Base-by-base conservation (phyloP, 164 flowering plant species). In the Stephania yunnanensis region DNA sequence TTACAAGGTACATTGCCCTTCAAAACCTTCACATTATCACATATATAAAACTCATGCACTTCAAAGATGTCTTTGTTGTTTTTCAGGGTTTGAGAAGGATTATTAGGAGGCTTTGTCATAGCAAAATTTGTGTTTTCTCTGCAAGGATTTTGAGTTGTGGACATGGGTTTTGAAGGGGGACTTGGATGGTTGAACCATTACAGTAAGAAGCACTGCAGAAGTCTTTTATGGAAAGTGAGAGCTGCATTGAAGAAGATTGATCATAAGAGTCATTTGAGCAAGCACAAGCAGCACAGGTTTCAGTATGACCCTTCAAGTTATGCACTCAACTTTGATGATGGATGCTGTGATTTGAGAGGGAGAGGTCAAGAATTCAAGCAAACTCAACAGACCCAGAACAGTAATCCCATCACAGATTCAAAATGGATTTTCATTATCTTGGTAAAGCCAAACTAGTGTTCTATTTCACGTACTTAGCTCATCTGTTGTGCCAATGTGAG, bases 281-380 rank as follows among this genome's bases (percentile, higher is more conserved):
- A 80, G 71, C 70, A 77, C 58, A 83, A 79, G 75, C 46, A 81
- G 75, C 46, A 81, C 53, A 89, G 75, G 65, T 90, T 90, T 79
- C 91, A 87, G 72, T 91, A 93, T 77, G 96, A 93, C 83, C 94
- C 97, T 75, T 86, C 85, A 2, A 92, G 97, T 70, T 92, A 92
- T 78, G 91, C 97, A 25, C 86, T 91, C 10, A 90, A 93, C 70
- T 91, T 93, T 75, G 98, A 93, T 71, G 93, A 91, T 80, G 91
- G 93, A 9, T 45, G 77, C 72, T 72, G 76, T 70, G 71, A 76
- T 66, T 69, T 78, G 53, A 70, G 76, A 64, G 79, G 68, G 10
- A 71, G 71, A 55, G 71, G 25, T 52, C 61, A 30, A 58, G 79
- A 6, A 70, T 66, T 73, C 55, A 52, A 77, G 45, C 70, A 67